These are phyloP conservation scores for Dunaliella primolecta DNA, from an alignment of 139 green algal species.

Conservation along the genomic window DNA sequence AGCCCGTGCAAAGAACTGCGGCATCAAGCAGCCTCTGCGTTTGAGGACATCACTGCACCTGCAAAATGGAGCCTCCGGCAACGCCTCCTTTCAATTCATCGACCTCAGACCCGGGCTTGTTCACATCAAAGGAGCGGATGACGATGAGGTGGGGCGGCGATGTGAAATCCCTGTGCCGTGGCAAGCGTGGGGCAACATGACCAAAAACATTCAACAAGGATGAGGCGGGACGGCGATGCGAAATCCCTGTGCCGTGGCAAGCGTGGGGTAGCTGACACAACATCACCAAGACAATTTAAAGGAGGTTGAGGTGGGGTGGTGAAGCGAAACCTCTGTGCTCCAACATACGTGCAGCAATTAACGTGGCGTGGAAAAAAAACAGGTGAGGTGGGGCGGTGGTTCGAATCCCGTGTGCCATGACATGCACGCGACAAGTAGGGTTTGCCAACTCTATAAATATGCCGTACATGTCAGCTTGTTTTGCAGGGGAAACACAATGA, in stretches of 20 bases:
- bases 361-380: conserved; percentile 7
- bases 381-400: too few species aligned
- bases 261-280: not conserved
- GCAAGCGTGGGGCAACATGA: not conserved
- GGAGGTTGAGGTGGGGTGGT: conserved; percentile 93
- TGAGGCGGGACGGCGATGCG: conserved; percentile 94
- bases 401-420: not conserved
- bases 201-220: conserved; percentile 33
- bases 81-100: conserved; percentile 96
- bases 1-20: too few species aligned
- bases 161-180: conserved; percentile 80
- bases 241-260: conserved; percentile 78
- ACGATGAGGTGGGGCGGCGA: conserved; percentile 99
- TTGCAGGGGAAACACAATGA: too few species aligned
- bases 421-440: too few species aligned
- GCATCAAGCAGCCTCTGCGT: too few species aligned
- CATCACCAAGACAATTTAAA: not conserved
- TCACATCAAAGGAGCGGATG: conserved; percentile 99
- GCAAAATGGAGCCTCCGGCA: conserved; percentile 93
- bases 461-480: too few species aligned
- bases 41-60: conserved; percentile 57
- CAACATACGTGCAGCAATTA: too few species aligned
- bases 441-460: too few species aligned
- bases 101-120: conserved; percentile 96
- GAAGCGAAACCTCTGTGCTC: conserved; percentile 85